Conservation (phyloP, 179 eudicot genomes). For the Beta corolliflora region DNA sequence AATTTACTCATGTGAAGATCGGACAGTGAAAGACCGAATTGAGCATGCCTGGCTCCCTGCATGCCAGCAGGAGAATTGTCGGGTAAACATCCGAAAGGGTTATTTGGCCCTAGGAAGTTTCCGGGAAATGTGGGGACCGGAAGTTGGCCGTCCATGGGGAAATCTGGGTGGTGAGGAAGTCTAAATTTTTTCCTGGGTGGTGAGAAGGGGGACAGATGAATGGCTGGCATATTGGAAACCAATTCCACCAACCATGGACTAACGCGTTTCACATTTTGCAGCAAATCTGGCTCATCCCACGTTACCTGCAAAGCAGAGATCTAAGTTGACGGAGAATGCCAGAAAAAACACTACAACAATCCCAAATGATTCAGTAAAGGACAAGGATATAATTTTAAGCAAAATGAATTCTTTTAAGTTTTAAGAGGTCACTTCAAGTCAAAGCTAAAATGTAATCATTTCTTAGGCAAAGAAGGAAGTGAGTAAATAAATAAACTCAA, state of each 20-base stretch:
- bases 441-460: neutral
- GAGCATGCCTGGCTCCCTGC: slow-evolving; percentile 99
- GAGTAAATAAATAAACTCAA: neutral
- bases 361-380: neutral
- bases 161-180: slow-evolving; percentile 66
- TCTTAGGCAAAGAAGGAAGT: neutral
- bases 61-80: slow-evolving; percentile 84
- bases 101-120: slow-evolving; percentile 61
- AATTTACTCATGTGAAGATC: slow-evolving; percentile 55
- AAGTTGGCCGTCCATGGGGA: slow-evolving; percentile 56
- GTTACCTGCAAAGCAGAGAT: slow-evolving; percentile 56
- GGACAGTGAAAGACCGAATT: slow-evolving; percentile 53
- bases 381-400: neutral
- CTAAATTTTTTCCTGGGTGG: slow-evolving; percentile 91
- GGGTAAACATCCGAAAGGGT: slow-evolving; percentile 51
- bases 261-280: slow-evolving; percentile 83
- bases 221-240: slow-evolving; percentile 73
- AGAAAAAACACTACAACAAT: neutral
- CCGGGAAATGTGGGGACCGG: slow-evolving; percentile 49
- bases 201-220: slow-evolving; percentile 71
- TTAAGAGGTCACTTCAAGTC: neutral
- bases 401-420: neutral
- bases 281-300: slow-evolving; percentile 97
- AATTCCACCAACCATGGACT: slow-evolving; percentile 96
- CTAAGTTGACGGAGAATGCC: neutral